Percentiles rank a stretch among this genome's conserved stretches.
These are phyloP conservation scores for Wickerhamiella qilinensis DNA, from an alignment of 805 yeast species.

Conservation along the genomic window DNA sequence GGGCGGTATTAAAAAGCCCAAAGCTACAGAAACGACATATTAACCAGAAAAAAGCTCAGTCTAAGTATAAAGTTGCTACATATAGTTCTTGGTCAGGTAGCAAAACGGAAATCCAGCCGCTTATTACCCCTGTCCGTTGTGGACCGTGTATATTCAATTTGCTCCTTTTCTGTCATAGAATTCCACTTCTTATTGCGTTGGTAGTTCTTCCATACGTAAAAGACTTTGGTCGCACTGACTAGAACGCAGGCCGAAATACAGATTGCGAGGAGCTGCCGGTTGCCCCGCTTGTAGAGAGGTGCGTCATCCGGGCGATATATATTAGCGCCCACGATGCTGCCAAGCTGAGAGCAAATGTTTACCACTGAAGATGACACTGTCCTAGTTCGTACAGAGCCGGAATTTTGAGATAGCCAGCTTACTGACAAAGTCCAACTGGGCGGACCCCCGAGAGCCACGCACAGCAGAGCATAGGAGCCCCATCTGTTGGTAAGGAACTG, in stretches of 20 bases:
- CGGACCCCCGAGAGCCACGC: constrained; percentile 13
- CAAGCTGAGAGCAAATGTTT: constrained; percentile 38
- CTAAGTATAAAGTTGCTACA: too few relatives aligned
- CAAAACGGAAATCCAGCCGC: constrained; percentile 35
- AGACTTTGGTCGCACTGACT: constrained; percentile 12
- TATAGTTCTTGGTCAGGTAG: too few relatives aligned
- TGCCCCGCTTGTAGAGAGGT: constrained; percentile 35
- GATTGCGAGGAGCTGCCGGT: constrained; percentile 26
- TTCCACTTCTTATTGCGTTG: constrained; percentile 33
- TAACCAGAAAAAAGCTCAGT: too few relatives aligned
- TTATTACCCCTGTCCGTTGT: constrained; percentile 39
- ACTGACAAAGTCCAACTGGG: constrained; percentile 33
- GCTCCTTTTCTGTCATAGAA: constrained; percentile 31
- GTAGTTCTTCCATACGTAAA: constrained; percentile 19
- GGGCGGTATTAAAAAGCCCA: too few relatives aligned
- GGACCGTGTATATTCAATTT: constrained; percentile 28
- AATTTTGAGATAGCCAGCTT: constrained; percentile 35
- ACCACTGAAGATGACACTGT: constrained; percentile 38
- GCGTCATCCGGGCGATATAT: constrained; percentile 33
- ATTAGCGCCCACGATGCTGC: constrained; percentile 30
- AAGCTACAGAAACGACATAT: too few relatives aligned
- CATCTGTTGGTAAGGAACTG: constrained; percentile 13
- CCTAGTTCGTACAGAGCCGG: constrained; percentile 35
- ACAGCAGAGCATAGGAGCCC: constrained; percentile 14
- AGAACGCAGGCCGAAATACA: constrained; percentile 25